Base-by-base conservation (phyloP, 2,329 filamentous ascomycete genomes). In the Dactylellina parvicollis region DNA sequence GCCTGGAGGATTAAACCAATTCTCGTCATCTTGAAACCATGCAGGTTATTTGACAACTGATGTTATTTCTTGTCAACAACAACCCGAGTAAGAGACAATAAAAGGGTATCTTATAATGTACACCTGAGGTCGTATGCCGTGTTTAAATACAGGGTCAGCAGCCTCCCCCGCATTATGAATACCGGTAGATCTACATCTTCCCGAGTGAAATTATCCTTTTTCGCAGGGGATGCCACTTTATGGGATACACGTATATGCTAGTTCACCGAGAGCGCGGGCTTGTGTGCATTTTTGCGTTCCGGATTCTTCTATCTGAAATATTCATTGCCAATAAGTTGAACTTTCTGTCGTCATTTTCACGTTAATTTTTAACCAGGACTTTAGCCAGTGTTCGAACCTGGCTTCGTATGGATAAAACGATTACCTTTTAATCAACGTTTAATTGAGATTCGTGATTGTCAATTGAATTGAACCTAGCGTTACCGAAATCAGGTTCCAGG, bases 21-120 rank as follows among this genome's bases (percentile, higher is more conserved):
- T 28, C 32, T 26, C 57, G 24, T 44, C 52, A 56, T 56, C 22
- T 47, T 47, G n/a, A 40, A 40, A 40, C 36, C 36, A 40, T 40
- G 4, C 7, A 40, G 26, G 12, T 32, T 5, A 32, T 12, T 32
- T 32, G 5, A 32, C 30, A 32, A 14, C n/a, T 40, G 9, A 18
- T 14, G 4, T 40, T 5, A 4, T 40, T 40, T 40, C 10, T 40
- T 8, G 36, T 12, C n/a, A 40, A 40, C 16, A 40, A 40, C 4
- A 18, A 40, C 4, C 7, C 9, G n/a, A 40, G 36, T 40, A 40
- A 4, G 36, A 40, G 36, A 40, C 10, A 12, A 5, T 32, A 32
- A 32, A 32, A 14, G 16, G 5, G 20, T n/a, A 47, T 47, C 42
- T 12, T 22, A 22, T 24, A 24, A 47, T 14, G 18, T 20, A 47